Conservation (phyloP, 1,284 basidiomycete species). For the Trichosporon faecale region DNA sequence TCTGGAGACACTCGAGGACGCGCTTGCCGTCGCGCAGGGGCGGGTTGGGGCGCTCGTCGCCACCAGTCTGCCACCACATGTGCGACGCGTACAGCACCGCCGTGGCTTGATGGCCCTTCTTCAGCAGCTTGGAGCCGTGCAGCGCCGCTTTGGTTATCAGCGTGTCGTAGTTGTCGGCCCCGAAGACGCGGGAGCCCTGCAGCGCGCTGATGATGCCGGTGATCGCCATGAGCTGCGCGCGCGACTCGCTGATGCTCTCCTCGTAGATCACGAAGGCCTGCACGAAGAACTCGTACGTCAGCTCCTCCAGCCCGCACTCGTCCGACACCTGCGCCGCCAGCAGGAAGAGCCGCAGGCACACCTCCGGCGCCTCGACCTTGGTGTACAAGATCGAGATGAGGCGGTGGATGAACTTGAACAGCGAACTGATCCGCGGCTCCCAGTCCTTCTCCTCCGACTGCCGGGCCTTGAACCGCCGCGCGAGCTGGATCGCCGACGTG, state of each 20-base stretch:
- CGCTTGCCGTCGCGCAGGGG: slow-evolving; percentile 91
- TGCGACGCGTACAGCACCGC: slow-evolving; percentile 93
- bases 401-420: slow-evolving; percentile 89
- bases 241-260: slow-evolving; percentile 86
- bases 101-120: slow-evolving; percentile 92
- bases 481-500: slow-evolving; percentile 82
- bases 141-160: slow-evolving; percentile 92
- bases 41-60: slow-evolving; percentile 46
- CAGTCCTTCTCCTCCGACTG: slow-evolving; percentile 68
- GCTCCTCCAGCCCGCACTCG: slow-evolving; percentile 86
- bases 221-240: slow-evolving; percentile 88
- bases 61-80: slow-evolving; percentile 87
- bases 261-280: slow-evolving; percentile 95
- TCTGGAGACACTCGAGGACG: slow-evolving; percentile 90
- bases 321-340: slow-evolving; percentile 88
- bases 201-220: slow-evolving; percentile 84
- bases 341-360: slow-evolving; percentile 87
- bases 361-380: slow-evolving; percentile 83
- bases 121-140: slow-evolving; percentile 86
- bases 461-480: slow-evolving; percentile 76
- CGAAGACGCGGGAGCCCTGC: slow-evolving; percentile 78
- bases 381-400: slow-evolving; percentile 84
- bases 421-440: slow-evolving; percentile 71
- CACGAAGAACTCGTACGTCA: slow-evolving; percentile 92
- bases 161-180: slow-evolving; percentile 88